These are phyloP conservation scores for Suillus plorans DNA, from an alignment of 768 basidiomycete species.

Conservation along the genomic window DNA sequence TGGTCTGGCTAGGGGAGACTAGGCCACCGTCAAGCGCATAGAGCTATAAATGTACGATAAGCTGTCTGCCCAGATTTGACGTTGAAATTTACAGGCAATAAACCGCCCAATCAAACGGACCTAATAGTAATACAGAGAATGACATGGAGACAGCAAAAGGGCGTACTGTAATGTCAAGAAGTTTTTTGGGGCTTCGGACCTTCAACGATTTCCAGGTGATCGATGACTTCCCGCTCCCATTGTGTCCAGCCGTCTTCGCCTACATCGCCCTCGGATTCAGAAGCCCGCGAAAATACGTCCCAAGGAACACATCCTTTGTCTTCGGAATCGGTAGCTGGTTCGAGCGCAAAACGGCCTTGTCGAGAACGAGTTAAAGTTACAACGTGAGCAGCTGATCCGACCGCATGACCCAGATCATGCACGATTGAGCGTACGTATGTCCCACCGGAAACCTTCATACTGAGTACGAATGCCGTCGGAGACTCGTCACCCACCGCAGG, in stretches of 20 bases:
- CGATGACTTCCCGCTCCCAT: conserved; percentile 85
- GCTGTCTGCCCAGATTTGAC: background rate
- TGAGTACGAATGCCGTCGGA: conserved; percentile 81
- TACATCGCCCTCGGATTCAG: conserved; percentile 47
- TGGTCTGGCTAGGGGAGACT: background rate
- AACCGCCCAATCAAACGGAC: background rate
- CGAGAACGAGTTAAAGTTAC: conserved; percentile 87
- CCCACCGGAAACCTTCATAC: conserved; percentile 93
- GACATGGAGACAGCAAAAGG: too few relatives aligned
- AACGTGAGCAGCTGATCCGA: conserved; percentile 91
- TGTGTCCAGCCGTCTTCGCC: conserved; percentile 67
- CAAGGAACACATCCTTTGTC: conserved; percentile 70
- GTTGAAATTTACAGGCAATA: background rate
- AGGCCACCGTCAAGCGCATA: background rate
- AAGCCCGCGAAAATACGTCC: conserved; percentile 67
- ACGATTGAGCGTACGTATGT: conserved; percentile 97
- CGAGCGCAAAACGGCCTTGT: conserved; percentile 77
- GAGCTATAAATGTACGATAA: conserved; percentile 1
- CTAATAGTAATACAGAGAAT: background rate
- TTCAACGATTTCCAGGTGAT: conserved; percentile 60
- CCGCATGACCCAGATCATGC: conserved; percentile 82
- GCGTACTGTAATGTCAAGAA: background rate
- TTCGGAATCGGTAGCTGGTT: conserved; percentile 43
- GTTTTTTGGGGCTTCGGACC: conserved; percentile 14
- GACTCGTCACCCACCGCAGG: conserved; percentile 29